Base-by-base conservation (phyloP, 1,139 yeast genomes). In the Kodamaea sp. region DNA sequence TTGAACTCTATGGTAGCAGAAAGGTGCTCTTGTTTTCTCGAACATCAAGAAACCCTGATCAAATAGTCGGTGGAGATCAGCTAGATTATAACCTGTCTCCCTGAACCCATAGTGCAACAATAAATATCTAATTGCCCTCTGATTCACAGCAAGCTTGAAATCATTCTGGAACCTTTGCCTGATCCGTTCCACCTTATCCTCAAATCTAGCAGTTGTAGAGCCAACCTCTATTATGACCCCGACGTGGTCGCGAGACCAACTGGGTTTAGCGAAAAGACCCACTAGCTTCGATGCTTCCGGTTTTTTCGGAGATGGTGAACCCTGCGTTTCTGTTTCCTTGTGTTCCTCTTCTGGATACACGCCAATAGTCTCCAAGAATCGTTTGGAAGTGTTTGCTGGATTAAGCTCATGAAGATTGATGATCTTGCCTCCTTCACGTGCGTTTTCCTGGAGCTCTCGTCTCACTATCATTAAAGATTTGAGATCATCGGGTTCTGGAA, bases 351-450 rank as follows among this genome's bases (percentile, higher is more conserved):
- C 9, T 6, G 6, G 8, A 18, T 9, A 6, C 21, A 7, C 26
- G 6, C 7, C 14, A 8, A 12, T 13, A 5, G 21, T 10, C 9
- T 29, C 26, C 15, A 29, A 25, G 13, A 30, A 32, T 2, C 14
- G 13, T 14, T 19, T 15, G 10, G 18, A n/a, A 3, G 32, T 25
- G 2, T 28, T 12, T 4, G 37, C 16, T 5, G 36, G 29, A 7
- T 31, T 18, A 7, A 18, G 28, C 26, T 42, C 48, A 15, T 28
- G 24, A 13, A 35, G 33, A 14, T 31, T 14, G 16, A 35, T 33
- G 5, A 63, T 42, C 33, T 51, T 53, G 3, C 64, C 66, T 2
- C 61, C 68, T 38, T 61, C 66, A 15, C 44, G 40, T 5, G 68
- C 66, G 40, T 55, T 63, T 29, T 62, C 66, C 27, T 42, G 45